These are phyloP conservation scores for Sarocladium brachiariae DNA, from an alignment of 2,329 filamentous ascomycete genomes.

Conservation along the genomic window DNA sequence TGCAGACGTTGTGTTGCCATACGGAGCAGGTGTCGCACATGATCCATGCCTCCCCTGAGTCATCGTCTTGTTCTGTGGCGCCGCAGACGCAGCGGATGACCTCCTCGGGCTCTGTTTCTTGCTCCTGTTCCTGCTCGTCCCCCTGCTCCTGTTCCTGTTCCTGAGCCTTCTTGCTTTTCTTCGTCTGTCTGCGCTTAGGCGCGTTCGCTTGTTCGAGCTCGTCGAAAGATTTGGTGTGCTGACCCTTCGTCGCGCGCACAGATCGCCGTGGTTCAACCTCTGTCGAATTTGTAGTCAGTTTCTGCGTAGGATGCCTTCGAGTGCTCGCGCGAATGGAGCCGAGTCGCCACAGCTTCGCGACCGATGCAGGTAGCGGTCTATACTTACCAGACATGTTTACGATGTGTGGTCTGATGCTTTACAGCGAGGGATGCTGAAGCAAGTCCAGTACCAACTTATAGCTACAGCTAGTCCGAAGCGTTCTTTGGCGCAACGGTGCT, in stretches of 20 bases:
- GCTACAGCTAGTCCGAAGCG: slow-evolving; percentile 5
- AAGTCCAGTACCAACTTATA: background rate
- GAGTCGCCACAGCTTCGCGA: background rate
- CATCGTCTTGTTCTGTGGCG: slow-evolving; percentile 75
- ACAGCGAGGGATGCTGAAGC: background rate
- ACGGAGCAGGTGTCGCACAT: slow-evolving; percentile 86
- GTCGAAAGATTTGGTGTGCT: slow-evolving; percentile 84
- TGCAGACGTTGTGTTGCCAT: slow-evolving; percentile 97
- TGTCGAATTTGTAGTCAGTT: slow-evolving; percentile 24
- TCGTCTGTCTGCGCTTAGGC: slow-evolving; percentile 46
- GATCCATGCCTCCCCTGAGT: slow-evolving; percentile 88
- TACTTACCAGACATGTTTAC: slow-evolving; percentile 11
- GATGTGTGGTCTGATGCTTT: background rate
- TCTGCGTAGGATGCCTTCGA: background rate
- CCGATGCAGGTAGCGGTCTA: background rate
- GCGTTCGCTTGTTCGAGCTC: slow-evolving; percentile 54
- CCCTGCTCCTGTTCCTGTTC: slow-evolving; percentile 43
- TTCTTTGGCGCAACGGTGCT: slow-evolving; percentile 1
- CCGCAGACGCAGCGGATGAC: slow-evolving; percentile 93
- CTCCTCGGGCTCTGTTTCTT: slow-evolving; percentile 41
- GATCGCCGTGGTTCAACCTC: slow-evolving; percentile 81
- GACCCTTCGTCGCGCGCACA: slow-evolving; percentile 91
- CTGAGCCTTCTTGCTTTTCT: slow-evolving; percentile 53
- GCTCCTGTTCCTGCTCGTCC: slow-evolving; percentile 43
- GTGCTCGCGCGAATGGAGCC: background rate